Conservation (phyloP, 139 green algal genomes). For the Yamagishiella unicocca region DNA sequence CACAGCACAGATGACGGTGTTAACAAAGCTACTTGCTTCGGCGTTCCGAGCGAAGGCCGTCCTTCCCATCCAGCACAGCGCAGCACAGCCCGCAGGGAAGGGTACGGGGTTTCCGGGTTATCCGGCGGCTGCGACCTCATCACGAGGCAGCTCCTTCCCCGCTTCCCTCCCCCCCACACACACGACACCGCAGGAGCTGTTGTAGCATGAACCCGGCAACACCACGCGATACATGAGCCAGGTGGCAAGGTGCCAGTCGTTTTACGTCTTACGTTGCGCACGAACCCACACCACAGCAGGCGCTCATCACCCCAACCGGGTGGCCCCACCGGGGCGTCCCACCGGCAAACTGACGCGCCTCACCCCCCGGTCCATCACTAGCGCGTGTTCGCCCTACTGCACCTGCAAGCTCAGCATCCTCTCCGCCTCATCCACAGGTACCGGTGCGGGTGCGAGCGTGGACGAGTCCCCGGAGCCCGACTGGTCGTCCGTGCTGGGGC, state of each 20-base stretch:
- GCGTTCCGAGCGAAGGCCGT: neutral
- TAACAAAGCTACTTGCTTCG: neutral
- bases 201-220: too few species aligned
- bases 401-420: constrained; percentile 37
- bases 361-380: neutral
- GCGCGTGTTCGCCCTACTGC: neutral
- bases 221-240: too few species aligned
- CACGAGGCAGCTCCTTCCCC: neutral
- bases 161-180: too few species aligned
- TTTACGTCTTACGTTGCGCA: neutral
- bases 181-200: too few species aligned
- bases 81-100: neutral
- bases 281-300: too few species aligned
- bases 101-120: neutral
- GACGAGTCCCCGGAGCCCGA: too few species aligned
- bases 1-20: too few species aligned
- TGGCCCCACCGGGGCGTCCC: too few species aligned
- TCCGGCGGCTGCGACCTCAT: neutral
- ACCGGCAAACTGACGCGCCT: neutral
- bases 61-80: neutral
- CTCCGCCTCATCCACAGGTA: constrained; percentile 22
- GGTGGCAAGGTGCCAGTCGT: too few species aligned
- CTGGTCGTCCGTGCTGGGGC: neutral
- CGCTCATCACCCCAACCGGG: neutral
- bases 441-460: neutral